Evolutionary conservation across 2,329 filamentous ascomycete genomes (phyloP).

Genomic region (Pseudohalonectria lignicola): DNA sequence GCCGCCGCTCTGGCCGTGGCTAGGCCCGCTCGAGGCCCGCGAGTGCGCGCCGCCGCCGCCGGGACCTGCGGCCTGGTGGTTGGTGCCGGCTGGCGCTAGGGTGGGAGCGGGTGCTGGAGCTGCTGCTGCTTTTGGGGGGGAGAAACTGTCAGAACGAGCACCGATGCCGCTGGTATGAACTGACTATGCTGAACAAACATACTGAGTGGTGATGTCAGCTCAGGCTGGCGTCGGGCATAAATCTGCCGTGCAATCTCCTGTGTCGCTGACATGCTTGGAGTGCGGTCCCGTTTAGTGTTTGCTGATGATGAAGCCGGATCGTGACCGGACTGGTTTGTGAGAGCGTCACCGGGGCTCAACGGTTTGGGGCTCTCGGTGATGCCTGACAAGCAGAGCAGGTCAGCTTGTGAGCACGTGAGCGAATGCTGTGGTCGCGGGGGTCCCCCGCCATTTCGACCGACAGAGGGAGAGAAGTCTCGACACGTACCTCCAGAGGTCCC

Average conservation of each 20-base stretch:
- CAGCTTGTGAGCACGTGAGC: no score
- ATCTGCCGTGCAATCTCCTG: constrained; percentile 54
- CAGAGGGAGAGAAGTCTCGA: no score
- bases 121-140: not conserved
- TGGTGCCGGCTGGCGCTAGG: not conserved
- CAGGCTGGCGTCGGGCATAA: constrained; percentile 44
- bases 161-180: not conserved
- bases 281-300: constrained; percentile 40
- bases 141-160: not conserved
- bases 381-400: no score
- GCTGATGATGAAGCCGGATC: constrained; percentile 16
- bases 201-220: constrained; percentile 27
- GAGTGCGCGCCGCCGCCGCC: constrained; percentile 15
- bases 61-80: constrained; percentile 7
- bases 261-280: constrained; percentile 53
- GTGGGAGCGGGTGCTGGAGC: not conserved
- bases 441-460: no score
- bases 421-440: no score
- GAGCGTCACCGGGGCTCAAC: constrained; percentile 52
- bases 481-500: constrained; percentile 44
- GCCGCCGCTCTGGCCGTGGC: constrained; percentile 22
- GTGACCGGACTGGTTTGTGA: constrained; percentile 35
- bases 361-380: constrained; percentile 58
- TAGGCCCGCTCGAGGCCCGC: constrained; percentile 34
- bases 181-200: constrained; percentile 5